These are phyloP conservation scores for Murraya koenigii DNA, from an alignment of 345 rosid genomes.

Conservation along the genomic window DNA sequence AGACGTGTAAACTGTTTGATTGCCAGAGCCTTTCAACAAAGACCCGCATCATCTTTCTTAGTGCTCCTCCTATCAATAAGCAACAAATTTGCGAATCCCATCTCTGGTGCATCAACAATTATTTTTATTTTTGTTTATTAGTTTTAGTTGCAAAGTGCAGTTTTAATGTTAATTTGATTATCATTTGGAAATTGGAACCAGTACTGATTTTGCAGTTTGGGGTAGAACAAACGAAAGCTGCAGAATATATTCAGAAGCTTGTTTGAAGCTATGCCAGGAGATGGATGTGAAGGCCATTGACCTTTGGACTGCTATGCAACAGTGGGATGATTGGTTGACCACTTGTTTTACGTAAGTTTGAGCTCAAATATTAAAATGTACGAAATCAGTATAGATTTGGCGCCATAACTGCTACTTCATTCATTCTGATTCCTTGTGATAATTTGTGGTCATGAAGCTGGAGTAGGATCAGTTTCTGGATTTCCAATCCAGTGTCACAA, in stretches of 20 bases:
- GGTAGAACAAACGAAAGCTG: constrained; percentile 64
- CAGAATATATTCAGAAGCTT: constrained; percentile 60
- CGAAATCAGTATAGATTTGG: not conserved
- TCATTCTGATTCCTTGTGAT: too few relatives aligned
- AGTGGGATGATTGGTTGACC: constrained; percentile 54
- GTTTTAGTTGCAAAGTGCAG: not conserved
- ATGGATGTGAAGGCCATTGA: constrained; percentile 56
- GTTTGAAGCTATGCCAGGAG: constrained; percentile 64
- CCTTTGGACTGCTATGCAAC: constrained; percentile 68
- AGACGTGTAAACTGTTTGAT: not conserved
- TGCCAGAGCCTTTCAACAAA: constrained; percentile 70
- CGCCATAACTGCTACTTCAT: too few relatives aligned
- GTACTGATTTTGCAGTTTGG: constrained; percentile 19
- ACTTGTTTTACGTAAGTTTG: constrained; percentile 72
- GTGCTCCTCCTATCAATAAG: constrained; percentile 79
- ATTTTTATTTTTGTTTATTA: not conserved
- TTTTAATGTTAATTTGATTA: not conserved
- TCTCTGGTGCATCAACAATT: constrained; percentile 22
- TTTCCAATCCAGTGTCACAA: too few relatives aligned
- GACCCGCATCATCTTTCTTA: constrained; percentile 66
- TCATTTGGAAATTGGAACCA: constrained; percentile 7
- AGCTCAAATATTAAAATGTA: not conserved
- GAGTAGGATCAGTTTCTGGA: too few relatives aligned
- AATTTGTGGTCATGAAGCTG: too few relatives aligned
- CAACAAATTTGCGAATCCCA: constrained; percentile 20